These are phyloP conservation scores for Xylaria sp. DNA, from an alignment of 2,329 filamentous ascomycete species.

Conservation along the genomic window DNA sequence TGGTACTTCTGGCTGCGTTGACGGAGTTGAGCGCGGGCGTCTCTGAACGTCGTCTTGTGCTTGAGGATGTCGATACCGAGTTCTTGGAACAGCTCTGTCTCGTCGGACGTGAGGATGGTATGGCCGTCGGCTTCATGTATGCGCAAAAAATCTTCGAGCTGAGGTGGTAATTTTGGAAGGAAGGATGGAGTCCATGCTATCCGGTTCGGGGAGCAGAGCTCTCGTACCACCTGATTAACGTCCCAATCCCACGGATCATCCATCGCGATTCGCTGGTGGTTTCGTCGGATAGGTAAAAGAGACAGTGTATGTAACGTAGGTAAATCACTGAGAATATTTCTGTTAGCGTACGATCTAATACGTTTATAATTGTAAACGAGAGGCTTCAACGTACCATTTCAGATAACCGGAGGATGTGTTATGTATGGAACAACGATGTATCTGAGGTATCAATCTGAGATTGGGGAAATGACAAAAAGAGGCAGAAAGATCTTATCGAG, in stretches of 20 bases:
- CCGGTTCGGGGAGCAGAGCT: constrained; percentile 59
- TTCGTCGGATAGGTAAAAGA: no score
- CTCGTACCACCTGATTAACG: constrained; percentile 64
- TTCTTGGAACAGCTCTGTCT: constrained; percentile 54
- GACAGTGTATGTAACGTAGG: no score
- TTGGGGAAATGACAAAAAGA: no score
- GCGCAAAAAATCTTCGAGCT: constrained; percentile 59
- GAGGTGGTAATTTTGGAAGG: constrained; percentile 43
- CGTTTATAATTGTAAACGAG: no score
- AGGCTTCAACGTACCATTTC: no score
- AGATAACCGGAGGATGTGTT: no score
- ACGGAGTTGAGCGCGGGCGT: constrained; percentile 60
- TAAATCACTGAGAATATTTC: no score
- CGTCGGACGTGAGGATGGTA: constrained; percentile 60
- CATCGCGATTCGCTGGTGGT: no score
- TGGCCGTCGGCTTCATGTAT: constrained; percentile 68
- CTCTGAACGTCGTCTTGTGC: constrained; percentile 59
- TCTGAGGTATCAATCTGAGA: no score
- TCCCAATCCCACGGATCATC: constrained; percentile 75
- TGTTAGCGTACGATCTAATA: no score
- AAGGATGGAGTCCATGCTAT: constrained; percentile 48
- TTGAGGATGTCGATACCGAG: constrained; percentile 60
- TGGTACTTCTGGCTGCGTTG: constrained; percentile 54
- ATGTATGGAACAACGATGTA: no score
- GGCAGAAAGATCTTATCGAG: no score